Percentiles rank a stretch among this genome's conserved stretches.
Evolutionary conservation across 1,284 basidiomycete genomes (phyloP).

Genomic region (Ceratorhiza oryzae-sativae): DNA sequence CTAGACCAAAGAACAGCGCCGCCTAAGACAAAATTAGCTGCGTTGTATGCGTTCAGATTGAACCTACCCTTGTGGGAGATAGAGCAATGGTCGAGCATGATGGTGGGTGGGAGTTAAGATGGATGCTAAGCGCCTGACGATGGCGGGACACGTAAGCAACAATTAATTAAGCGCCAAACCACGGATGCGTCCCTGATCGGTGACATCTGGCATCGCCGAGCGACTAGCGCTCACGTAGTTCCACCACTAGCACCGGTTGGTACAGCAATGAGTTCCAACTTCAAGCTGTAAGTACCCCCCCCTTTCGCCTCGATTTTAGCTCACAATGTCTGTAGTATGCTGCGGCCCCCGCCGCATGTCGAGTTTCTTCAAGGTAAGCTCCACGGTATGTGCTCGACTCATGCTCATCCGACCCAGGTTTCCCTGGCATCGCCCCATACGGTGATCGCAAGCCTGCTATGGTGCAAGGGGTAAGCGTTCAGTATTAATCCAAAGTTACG

Average conservation of each 20-base stretch:
- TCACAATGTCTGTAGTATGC: constrained; percentile 57
- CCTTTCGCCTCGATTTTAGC: background rate
- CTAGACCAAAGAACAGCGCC: constrained; percentile 92
- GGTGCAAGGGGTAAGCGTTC: constrained; percentile 74
- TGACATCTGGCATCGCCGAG: background rate
- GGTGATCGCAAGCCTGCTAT: constrained; percentile 75
- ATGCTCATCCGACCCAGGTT: constrained; percentile 58
- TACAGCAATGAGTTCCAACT: constrained; percentile 32
- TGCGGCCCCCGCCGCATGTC: constrained; percentile 81
- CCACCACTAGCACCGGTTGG: constrained; percentile 4
- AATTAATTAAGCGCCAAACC: constrained; percentile 3
- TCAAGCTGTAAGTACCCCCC: constrained; percentile 28
- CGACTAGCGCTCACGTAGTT: constrained; percentile 26
- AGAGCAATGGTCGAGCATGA: constrained; percentile 87
- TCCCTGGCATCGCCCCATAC: constrained; percentile 79
- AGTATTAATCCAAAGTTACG: background rate
- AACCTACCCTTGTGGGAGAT: constrained; percentile 84
- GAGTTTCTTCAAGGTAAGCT: constrained; percentile 78
- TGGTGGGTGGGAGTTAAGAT: constrained; percentile 10
- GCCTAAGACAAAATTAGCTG: constrained; percentile 57
- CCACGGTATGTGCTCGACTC: constrained; percentile 6
- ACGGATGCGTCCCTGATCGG: constrained; percentile 6
- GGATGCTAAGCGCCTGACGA: background rate
- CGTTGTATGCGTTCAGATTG: background rate
- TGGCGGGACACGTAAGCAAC: constrained; percentile 1